Conservation (phyloP, 768 basidiomycete genomes). For the Amanita rimosa region DNA sequence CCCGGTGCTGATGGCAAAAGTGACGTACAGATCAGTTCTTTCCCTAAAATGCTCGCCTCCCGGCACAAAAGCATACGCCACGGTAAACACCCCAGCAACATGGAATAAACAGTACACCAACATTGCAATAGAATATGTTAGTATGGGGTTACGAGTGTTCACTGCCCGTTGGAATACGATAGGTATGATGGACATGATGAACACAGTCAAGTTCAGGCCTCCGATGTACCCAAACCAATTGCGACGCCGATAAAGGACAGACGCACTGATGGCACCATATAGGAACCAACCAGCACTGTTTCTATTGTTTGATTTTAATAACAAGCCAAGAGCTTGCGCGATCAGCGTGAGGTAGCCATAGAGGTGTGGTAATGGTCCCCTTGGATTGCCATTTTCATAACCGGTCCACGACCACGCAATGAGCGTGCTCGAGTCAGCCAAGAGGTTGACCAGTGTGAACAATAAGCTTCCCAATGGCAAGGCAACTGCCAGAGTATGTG, state of each 20-base stretch:
- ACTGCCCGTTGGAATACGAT: conserved; percentile 37
- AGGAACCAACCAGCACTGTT: conserved; percentile 41
- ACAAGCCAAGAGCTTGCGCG: conserved; percentile 47
- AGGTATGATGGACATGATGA: conserved; percentile 56
- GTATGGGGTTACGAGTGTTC: conserved; percentile 26
- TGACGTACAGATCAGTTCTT: conserved; percentile 57
- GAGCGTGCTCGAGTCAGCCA: conserved; percentile 68
- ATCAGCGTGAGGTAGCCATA: conserved; percentile 61
- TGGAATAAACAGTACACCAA: conserved; percentile 50
- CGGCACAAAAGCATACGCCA: conserved; percentile 87
- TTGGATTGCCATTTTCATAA: conserved; percentile 47
- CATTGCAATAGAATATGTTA: conserved; percentile 46
- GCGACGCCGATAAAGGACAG: conserved; percentile 43
- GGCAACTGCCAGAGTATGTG: conserved; percentile 22
- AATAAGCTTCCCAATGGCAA: conserved; percentile 57
- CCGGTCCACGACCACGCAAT: conserved; percentile 88
- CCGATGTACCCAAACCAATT: conserved; percentile 66
- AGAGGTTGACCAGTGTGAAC: conserved; percentile 61
- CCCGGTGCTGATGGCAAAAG: neutral
- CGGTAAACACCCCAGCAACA: conserved; percentile 69
- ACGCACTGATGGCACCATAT: conserved; percentile 40
- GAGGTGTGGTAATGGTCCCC: conserved; percentile 63
- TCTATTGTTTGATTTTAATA: conserved; percentile 25
- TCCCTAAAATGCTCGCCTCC: conserved; percentile 68
- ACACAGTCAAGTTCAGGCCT: conserved; percentile 50